Conservation (phyloP, 208 protist species). For the Trypanosoma caninum region DNA sequence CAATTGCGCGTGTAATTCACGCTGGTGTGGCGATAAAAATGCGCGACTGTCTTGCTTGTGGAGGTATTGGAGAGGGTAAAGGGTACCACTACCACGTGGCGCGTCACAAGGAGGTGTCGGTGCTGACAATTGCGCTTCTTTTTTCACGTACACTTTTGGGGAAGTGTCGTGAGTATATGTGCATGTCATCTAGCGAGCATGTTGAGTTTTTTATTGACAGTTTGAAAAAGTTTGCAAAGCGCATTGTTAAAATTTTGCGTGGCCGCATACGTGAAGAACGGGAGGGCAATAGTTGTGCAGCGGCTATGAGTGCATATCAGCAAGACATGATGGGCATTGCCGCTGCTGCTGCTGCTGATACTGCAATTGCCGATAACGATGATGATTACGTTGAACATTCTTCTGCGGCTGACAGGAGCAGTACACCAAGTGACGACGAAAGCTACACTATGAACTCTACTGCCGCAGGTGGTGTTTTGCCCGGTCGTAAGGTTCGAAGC, state of each 20-base stretch:
- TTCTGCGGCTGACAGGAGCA: slow-evolving; percentile 12
- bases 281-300: slow-evolving; percentile 10
- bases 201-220: slow-evolving; percentile 48
- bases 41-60: slow-evolving; percentile 63
- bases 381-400: slow-evolving; percentile 17
- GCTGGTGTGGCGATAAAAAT: slow-evolving; percentile 56
- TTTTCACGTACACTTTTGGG: slow-evolving; percentile 63
- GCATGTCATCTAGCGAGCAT: slow-evolving; percentile 80
- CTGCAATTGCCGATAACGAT: slow-evolving; percentile 25
- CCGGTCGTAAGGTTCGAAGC: slow-evolving; percentile 10
- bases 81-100: slow-evolving; percentile 71
- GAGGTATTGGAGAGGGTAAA: slow-evolving; percentile 3
- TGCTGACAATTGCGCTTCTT: slow-evolving; percentile 67
- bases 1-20: slow-evolving; percentile 49
- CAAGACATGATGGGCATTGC: slow-evolving; percentile 28
- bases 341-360: slow-evolving; percentile 1
- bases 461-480: slow-evolving; percentile 8
- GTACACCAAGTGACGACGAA: slow-evolving; percentile 13
- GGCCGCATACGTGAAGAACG: slow-evolving; percentile 32
- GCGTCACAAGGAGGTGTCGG: slow-evolving; percentile 33
- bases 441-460: slow-evolving; percentile 15
- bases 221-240: slow-evolving; percentile 53
- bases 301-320: not conserved
- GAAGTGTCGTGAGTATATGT: slow-evolving; percentile 46
- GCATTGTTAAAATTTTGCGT: slow-evolving; percentile 47